A percentile compares a stretch with the other conserved stretches of the same genome.
These are phyloP conservation scores for Cylindricascospora bacillispora DNA, from an alignment of 1,139 yeast species.

Conservation along the genomic window DNA sequence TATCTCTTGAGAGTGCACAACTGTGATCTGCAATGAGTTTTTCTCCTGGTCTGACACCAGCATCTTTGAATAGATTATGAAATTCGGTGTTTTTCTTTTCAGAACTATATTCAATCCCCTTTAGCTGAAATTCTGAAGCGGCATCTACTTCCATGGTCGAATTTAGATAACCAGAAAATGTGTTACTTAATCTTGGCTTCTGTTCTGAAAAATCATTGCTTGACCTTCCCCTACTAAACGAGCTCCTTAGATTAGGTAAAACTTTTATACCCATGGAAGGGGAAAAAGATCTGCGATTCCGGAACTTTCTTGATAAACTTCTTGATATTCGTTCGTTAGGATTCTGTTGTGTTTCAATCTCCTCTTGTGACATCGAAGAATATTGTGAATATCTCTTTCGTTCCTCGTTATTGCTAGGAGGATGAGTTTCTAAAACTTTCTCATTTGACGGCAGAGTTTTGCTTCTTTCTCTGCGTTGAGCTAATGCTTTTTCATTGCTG, in stretches of 20 bases:
- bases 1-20: constrained; percentile 63
- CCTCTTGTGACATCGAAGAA: constrained; percentile 11
- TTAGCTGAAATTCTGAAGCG: constrained; percentile 12
- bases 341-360: constrained; percentile 3
- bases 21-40: constrained; percentile 49
- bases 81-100: constrained; percentile 48
- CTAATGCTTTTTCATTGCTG: not conserved
- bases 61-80: constrained; percentile 45
- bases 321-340: constrained; percentile 16
- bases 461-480: constrained; percentile 12
- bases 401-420: constrained; percentile 5
- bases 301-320: constrained; percentile 16
- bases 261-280: constrained; percentile 19
- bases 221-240: constrained; percentile 12
- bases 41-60: constrained; percentile 37
- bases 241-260: constrained; percentile 16
- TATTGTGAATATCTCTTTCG: constrained; percentile 10
- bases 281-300: constrained; percentile 21
- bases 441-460: constrained; percentile 12
- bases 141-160: constrained; percentile 10
- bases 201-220: constrained; percentile 6
- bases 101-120: constrained; percentile 24
- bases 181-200: constrained; percentile 10
- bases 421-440: constrained; percentile 1
- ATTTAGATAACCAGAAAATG: constrained; percentile 9